phyloP scores from a whole-genome alignment of 164 flowering plant genomes.

The Vitis rotundifolia region DNA sequence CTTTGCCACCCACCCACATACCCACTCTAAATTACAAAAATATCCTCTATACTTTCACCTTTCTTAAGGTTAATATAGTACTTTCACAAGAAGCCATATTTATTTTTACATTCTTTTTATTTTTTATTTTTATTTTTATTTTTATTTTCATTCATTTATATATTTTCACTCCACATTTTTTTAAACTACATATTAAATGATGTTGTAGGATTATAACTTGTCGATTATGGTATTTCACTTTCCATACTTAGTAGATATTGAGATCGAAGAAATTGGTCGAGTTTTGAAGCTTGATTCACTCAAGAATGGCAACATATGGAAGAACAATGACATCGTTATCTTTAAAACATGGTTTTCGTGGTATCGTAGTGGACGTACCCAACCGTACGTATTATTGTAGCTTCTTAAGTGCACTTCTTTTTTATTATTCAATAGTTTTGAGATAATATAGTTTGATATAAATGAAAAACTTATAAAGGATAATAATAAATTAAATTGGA shows the following conservation, averaged over 20 bases:
- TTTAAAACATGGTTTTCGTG: constrained; percentile 79
- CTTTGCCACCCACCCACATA: background rate
- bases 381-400: constrained; percentile 35
- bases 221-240: constrained; percentile 29
- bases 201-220: constrained; percentile 47
- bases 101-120: no score
- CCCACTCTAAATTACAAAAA: background rate
- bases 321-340: constrained; percentile 41
- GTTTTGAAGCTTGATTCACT: constrained; percentile 61
- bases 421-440: no score
- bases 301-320: constrained; percentile 46
- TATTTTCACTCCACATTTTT: no score
- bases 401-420: no score
- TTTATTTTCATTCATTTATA: no score
- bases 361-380: constrained; percentile 36
- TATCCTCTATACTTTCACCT: no score
- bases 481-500: no score
- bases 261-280: constrained; percentile 34
- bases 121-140: no score
- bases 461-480: no score
- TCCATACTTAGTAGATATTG: constrained; percentile 50
- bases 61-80: background rate
- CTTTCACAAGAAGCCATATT: no score
- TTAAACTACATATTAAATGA: no score
- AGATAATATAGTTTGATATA: no score